phyloP scores from a whole-genome alignment of 805 yeast species.

The Cyberlindnera saturnus region DNA sequence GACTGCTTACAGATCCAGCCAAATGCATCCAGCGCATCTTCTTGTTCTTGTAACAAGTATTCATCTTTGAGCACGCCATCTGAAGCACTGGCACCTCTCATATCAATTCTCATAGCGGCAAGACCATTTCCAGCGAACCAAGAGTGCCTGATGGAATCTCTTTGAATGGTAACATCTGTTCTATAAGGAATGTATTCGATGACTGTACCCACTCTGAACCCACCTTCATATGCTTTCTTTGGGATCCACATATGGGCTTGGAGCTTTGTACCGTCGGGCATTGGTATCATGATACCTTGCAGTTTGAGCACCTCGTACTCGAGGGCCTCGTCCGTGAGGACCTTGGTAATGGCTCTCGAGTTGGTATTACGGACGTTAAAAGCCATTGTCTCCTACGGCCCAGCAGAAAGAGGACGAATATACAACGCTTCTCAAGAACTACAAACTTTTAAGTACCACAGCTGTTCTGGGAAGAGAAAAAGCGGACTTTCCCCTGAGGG shows the following conservation, averaged over 20 bases:
- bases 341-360: slow-evolving; percentile 19
- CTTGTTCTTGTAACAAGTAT: slow-evolving; percentile 37
- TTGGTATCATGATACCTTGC: slow-evolving; percentile 31
- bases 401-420: no score
- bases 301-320: slow-evolving; percentile 28
- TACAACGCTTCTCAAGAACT: no score
- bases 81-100: slow-evolving; percentile 41
- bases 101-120: slow-evolving; percentile 39
- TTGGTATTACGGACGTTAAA: slow-evolving; percentile 35
- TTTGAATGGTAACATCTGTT: slow-evolving; percentile 37
- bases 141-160: slow-evolving; percentile 41
- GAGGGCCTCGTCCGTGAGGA: slow-evolving; percentile 22
- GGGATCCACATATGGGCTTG: slow-evolving; percentile 43
- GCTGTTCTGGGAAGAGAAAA: no score
- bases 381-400: slow-evolving; percentile 26
- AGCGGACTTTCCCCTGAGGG: no score
- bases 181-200: slow-evolving; percentile 42
- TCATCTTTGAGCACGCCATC: slow-evolving; percentile 37
- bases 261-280: slow-evolving; percentile 33
- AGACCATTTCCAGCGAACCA: slow-evolving; percentile 42
- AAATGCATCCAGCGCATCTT: slow-evolving; percentile 36
- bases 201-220: slow-evolving; percentile 31
- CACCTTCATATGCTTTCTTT: slow-evolving; percentile 24
- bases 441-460: no score
- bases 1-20: slow-evolving; percentile 35